Evolutionary conservation across 768 basidiomycete species (phyloP), one percentile per base, ranked within the genome.

Genomic region (Kondoa subrosea): DNA sequence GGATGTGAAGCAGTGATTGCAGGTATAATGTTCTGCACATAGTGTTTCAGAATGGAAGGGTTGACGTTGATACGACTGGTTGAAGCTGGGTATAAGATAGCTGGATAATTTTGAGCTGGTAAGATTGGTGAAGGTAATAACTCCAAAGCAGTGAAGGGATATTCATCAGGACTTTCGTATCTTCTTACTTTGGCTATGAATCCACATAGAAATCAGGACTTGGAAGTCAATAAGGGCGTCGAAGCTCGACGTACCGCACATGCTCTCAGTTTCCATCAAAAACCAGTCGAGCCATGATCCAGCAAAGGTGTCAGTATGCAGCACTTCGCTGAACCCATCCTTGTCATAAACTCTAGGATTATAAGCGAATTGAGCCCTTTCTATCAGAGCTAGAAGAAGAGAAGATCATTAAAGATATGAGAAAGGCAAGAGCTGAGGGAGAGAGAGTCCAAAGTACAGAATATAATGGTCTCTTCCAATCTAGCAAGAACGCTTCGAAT

Each of bases 221-320:
- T 31, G 63, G 69, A 40, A 31, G 65, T 34, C 14, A 29, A 65
- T 15, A 32, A 34, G n/a, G 61, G n/a, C n/a, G n/a, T n/a, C 17
- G 31, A 16, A 31, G 17, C 25, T 4, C n/a, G 30, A 79, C 87
- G 71, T 69, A 90, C 95, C 91, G 78, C 97, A 95, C 79, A 95
- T 95, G 0, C 83, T 82, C 80, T 99, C 95, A 0, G 81, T 97
- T 78, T 97, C 93, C 73, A 86, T 86, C 78, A 99, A 79, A 78
- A 99, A 92, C 95, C 95, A 99, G 69, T 96, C 88, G 1, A 99
- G 81, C 92, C 91, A 97, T 70, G 85, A 90, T 1, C 90, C 90
- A 2, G 83, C 74, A 77, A 91, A 92, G 0, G 85, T 86, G 33
- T 84, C 77, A 56, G 85, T 82, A 56, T 80, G 81, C 56, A 95